Conservation (phyloP, 2,329 filamentous ascomycete species). For the Talaromyces rugulosus region DNA sequence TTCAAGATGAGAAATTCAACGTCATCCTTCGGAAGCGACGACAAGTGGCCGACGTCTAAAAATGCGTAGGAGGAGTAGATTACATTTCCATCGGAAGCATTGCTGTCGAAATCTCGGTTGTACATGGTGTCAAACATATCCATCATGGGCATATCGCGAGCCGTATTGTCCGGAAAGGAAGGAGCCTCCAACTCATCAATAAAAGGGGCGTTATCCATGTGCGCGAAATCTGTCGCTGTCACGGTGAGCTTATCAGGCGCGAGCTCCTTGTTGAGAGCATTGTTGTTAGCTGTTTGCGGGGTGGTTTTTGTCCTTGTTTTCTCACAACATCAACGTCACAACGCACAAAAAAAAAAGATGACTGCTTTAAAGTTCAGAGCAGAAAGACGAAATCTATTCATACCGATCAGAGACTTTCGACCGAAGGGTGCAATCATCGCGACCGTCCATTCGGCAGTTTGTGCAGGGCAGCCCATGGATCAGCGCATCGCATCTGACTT, state of each 20-base stretch:
- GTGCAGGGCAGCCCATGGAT: constrained; percentile 43
- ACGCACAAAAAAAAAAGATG: neutral
- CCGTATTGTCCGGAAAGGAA: neutral
- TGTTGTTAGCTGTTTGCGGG: neutral
- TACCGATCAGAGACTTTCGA: constrained; percentile 25
- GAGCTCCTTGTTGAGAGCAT: neutral
- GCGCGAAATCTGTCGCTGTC: neutral
- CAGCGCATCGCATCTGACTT: constrained; percentile 29
- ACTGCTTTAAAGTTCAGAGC: neutral
- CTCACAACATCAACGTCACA: neutral
- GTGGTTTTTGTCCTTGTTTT: neutral
- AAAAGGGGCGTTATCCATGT: neutral
- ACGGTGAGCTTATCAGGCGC: neutral
- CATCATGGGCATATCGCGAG: neutral
- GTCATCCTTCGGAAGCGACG: constrained; percentile 36
- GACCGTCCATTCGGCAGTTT: constrained; percentile 50
- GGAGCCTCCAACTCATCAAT: neutral
- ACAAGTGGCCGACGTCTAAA: constrained; percentile 17
- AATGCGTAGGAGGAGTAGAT: constrained; percentile 16
- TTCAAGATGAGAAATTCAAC: constrained; percentile 46
- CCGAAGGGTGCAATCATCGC: constrained; percentile 26
- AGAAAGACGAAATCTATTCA: constrained; percentile 26
- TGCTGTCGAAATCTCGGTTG: neutral
- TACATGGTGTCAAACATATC: neutral
- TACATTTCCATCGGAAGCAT: neutral